phyloP scores from a whole-genome alignment of 108 stramenopile genomes.

The Stephanodiscus triporus region DNA sequence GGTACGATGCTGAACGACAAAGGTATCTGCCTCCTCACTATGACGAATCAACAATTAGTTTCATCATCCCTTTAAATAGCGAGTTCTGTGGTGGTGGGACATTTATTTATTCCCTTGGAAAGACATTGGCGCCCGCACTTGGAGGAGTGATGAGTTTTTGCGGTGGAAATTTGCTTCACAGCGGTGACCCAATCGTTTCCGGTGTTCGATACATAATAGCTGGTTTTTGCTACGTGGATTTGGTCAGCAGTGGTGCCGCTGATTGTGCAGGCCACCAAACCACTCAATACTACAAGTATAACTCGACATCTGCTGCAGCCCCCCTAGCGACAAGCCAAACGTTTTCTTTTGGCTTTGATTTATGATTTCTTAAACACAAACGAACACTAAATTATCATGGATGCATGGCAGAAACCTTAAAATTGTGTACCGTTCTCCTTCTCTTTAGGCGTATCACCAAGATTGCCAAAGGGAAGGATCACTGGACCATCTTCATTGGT shows the following conservation, averaged over 20 bases:
- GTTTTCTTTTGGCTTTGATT: neutral
- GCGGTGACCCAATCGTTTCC: constrained; percentile 49
- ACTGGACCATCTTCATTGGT: constrained; percentile 4
- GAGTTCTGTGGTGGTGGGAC: constrained; percentile 89
- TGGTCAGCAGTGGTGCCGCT: constrained; percentile 4
- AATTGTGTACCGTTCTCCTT: constrained; percentile 25
- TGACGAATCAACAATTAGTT: constrained; percentile 90
- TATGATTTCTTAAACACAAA: neutral
- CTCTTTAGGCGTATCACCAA: constrained; percentile 28
- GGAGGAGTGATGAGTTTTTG: constrained; percentile 55
- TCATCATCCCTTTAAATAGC: constrained; percentile 88
- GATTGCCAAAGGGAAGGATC: constrained; percentile 38
- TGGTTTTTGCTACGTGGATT: constrained; percentile 52
- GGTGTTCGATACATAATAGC: constrained; percentile 49
- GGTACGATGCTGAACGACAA: constrained; percentile 76
- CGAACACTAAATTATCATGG: too few species aligned
- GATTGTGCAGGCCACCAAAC: neutral
- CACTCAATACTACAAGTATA: neutral
- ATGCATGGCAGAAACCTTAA: neutral
- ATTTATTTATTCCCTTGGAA: constrained; percentile 60
- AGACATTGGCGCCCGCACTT: constrained; percentile 26
- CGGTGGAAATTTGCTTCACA: constrained; percentile 50
- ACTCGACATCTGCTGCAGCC: neutral
- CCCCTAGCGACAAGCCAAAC: neutral
- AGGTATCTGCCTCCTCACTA: constrained; percentile 82